Percentiles rank a stretch among this genome's conserved stretches.
Conservation (phyloP, 257 asterid genomes). For the Perilla frutescens region DNA sequence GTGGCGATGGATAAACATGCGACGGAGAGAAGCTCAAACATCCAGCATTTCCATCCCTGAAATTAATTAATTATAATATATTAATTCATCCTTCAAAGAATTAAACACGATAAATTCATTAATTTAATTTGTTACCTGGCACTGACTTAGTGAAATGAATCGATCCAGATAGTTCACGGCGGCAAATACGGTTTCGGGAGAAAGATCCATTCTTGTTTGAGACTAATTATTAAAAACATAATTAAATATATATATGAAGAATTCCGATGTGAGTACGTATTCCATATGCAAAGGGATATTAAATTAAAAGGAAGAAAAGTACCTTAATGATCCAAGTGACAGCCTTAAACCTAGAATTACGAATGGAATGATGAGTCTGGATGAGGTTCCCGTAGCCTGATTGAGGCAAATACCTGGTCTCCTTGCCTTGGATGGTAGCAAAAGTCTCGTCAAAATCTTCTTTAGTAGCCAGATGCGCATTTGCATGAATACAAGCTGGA, state of each 20-base stretch:
- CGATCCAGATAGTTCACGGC: slow-evolving; percentile 82
- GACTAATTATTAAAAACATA: slow-evolving; percentile 39
- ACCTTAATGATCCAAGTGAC: slow-evolving; percentile 70
- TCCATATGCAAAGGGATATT: too few species aligned
- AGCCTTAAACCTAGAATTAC: slow-evolving; percentile 49
- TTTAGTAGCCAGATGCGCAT: slow-evolving; percentile 9
- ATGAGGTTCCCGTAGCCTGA: slow-evolving; percentile 40
- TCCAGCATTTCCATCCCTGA: slow-evolving; percentile 66
- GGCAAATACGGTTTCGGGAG: slow-evolving; percentile 51
- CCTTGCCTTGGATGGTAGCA: slow-evolving; percentile 44
- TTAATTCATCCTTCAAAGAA: too few species aligned
- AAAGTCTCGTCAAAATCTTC: slow-evolving; percentile 55
- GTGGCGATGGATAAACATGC: slow-evolving; percentile 74
- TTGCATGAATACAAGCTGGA: slow-evolving; percentile 11
- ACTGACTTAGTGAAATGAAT: slow-evolving; percentile 52
- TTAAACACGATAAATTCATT: neutral
- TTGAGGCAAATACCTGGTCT: slow-evolving; percentile 49
- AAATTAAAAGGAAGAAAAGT: neutral
- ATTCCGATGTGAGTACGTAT: too few species aligned
- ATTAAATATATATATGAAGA: too few species aligned
- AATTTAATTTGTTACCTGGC: slow-evolving; percentile 47
- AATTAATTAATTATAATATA: neutral
- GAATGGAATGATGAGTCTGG: slow-evolving; percentile 33
- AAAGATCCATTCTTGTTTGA: slow-evolving; percentile 58
- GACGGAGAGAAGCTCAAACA: slow-evolving; percentile 64